Conservation (phyloP, 2,329 filamentous ascomycete genomes). For the Decorospora gaudefroyi region DNA sequence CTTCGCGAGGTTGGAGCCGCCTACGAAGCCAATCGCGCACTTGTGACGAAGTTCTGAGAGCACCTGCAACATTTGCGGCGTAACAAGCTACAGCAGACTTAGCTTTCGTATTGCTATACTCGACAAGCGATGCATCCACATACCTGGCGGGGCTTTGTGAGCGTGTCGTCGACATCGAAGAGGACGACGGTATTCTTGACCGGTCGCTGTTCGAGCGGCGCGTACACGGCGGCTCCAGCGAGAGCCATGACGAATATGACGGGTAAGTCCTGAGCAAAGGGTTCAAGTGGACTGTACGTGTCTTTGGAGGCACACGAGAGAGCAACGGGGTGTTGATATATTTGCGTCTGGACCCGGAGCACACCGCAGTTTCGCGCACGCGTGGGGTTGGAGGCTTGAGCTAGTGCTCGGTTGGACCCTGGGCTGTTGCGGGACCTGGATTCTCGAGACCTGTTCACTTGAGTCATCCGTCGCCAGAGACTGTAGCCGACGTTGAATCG, state of each 20-base stretch:
- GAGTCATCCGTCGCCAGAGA: too few species aligned
- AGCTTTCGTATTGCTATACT: constrained; percentile 15
- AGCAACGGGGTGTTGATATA: too few species aligned
- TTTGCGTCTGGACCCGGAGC: too few species aligned
- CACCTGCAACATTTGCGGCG: constrained; percentile 79
- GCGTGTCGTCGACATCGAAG: constrained; percentile 94
- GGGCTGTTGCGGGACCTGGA: too few species aligned
- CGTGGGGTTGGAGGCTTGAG: too few species aligned
- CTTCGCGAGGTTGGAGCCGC: constrained; percentile 88
- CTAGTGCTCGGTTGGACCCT: too few species aligned
- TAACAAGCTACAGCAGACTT: constrained; percentile 59
- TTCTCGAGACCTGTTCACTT: too few species aligned
- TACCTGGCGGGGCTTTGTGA: constrained; percentile 80
- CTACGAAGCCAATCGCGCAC: constrained; percentile 87
- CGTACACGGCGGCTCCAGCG: constrained; percentile 58
- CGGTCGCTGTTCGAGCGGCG: constrained; percentile 79
- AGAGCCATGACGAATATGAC: constrained; percentile 46
- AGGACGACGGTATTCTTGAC: constrained; percentile 92
- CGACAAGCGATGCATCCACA: not conserved
- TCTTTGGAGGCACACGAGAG: too few species aligned
- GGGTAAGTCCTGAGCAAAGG: too few species aligned
- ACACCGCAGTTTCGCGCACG: too few species aligned
- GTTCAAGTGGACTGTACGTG: too few species aligned
- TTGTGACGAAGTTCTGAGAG: constrained; percentile 82
- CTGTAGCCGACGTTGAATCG: not conserved